A percentile compares a stretch with the other conserved stretches of the same genome.
These are phyloP conservation scores for Kwoniella mangroviensis DNA, from an alignment of 768 basidiomycete species.

Conservation along the genomic window DNA sequence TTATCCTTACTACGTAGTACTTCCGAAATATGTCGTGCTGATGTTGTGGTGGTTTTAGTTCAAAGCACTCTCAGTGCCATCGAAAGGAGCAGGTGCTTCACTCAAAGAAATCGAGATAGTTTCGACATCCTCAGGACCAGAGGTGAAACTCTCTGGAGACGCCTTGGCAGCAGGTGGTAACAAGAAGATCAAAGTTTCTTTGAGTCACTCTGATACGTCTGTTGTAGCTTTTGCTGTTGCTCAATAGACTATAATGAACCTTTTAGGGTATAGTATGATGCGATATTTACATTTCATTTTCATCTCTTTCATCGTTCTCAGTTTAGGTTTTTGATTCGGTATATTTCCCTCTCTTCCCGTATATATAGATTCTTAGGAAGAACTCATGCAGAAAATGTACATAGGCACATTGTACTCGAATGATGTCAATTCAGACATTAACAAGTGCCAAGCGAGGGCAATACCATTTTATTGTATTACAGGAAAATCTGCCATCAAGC, in stretches of 20 bases:
- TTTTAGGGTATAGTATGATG: neutral
- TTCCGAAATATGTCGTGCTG: neutral
- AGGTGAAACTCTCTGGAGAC: conserved; percentile 63
- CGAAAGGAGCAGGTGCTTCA: conserved; percentile 89
- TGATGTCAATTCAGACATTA: neutral
- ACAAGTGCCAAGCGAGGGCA: neutral
- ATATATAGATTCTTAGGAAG: neutral
- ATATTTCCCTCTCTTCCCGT: neutral
- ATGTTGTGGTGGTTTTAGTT: conserved; percentile 59
- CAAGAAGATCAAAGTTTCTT: conserved; percentile 80
- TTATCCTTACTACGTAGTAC: neutral
- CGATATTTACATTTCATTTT: neutral
- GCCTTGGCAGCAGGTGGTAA: conserved; percentile 73
- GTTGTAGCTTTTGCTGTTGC: conserved; percentile 58
- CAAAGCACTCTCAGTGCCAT: conserved; percentile 88
- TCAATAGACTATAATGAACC: conserved; percentile 23
- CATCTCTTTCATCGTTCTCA: neutral
- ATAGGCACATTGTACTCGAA: neutral
- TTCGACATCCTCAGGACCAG: conserved; percentile 73
- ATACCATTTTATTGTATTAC: no score
- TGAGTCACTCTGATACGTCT: conserved; percentile 89
- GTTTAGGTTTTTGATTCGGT: neutral
- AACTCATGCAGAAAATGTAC: neutral
- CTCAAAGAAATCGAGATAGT: conserved; percentile 98
- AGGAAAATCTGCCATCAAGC: no score